Evolutionary conservation across 352 stramenopile genomes (phyloP).

Genomic region (Phytophthora lateralis): DNA sequence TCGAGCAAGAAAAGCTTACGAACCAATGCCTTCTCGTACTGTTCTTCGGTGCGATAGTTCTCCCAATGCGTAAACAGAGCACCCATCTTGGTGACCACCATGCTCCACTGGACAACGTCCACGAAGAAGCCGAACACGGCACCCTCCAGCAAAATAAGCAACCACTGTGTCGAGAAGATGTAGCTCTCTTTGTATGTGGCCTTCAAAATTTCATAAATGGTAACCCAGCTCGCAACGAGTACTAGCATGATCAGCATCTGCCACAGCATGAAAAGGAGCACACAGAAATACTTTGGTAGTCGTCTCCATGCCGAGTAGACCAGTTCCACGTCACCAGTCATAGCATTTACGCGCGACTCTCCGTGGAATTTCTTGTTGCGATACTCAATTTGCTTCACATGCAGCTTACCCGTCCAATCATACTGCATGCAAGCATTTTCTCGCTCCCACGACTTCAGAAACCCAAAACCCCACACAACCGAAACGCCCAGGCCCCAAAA

Average conservation of each 20-base stretch:
- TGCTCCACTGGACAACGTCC: slow-evolving; percentile 90
- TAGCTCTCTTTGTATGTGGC: slow-evolving; percentile 73
- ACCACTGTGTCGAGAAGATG: slow-evolving; percentile 88
- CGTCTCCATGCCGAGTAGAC: slow-evolving; percentile 76
- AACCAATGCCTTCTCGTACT: slow-evolving; percentile 84
- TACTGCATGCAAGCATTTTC: slow-evolving; percentile 82
- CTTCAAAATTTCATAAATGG: slow-evolving; percentile 89
- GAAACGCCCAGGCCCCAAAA: slow-evolving; percentile 85
- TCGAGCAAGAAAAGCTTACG: slow-evolving; percentile 87
- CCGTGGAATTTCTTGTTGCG: slow-evolving; percentile 82
- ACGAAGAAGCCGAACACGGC: slow-evolving; percentile 89
- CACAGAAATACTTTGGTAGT: slow-evolving; percentile 76
- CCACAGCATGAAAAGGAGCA: slow-evolving; percentile 81
- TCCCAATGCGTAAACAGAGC: slow-evolving; percentile 88
- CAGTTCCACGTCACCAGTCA: slow-evolving; percentile 73
- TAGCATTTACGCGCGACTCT: slow-evolving; percentile 65
- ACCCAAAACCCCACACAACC: slow-evolving; percentile 82
- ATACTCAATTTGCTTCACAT: slow-evolving; percentile 88
- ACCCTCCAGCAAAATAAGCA: slow-evolving; percentile 80
- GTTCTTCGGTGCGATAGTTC: slow-evolving; percentile 87
- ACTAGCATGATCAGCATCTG: slow-evolving; percentile 89
- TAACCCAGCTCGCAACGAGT: slow-evolving; percentile 87
- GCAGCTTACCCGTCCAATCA: slow-evolving; percentile 80
- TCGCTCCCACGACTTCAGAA: slow-evolving; percentile 85
- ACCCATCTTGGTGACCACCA: slow-evolving; percentile 89